A percentile compares a stretch with the other conserved stretches of the same genome.
Conservation (phyloP, 495 filamentous ascomycete species). For the Melanomma pulvis-pyrius region DNA sequence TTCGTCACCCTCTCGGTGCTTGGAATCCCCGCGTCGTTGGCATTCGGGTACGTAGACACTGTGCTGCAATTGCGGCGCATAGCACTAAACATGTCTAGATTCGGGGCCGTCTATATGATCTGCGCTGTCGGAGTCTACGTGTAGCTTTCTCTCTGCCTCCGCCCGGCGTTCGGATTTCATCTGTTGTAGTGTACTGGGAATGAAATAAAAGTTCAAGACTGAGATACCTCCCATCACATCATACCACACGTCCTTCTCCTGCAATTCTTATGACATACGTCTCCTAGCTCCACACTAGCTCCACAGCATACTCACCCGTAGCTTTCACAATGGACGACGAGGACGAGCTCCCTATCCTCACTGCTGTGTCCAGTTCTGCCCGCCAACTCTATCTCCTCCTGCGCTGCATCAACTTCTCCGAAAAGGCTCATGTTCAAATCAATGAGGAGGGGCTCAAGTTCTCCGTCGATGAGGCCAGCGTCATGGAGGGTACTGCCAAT, state of each 20-base stretch:
- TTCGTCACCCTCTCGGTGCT: constrained; percentile 73
- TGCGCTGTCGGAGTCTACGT: constrained; percentile 99
- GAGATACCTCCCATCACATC: constrained; percentile 9
- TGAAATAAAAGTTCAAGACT: constrained; percentile 33
- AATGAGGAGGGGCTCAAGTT: constrained; percentile 82
- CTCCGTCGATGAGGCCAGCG: constrained; percentile 77
- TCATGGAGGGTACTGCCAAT: constrained; percentile 70
- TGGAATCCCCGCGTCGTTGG: constrained; percentile 83
- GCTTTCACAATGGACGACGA: constrained; percentile 28
- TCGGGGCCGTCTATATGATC: constrained; percentile 96
- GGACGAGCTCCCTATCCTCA: constrained; percentile 64
- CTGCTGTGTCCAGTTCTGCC: constrained; percentile 81
- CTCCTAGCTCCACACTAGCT: background rate
- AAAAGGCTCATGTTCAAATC: constrained; percentile 82
- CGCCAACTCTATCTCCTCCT: constrained; percentile 88
- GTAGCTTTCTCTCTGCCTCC: constrained; percentile 51
- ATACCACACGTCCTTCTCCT: background rate
- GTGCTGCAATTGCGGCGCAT: constrained; percentile 9
- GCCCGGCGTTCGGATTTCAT: constrained; percentile 34
- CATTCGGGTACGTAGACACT: constrained; percentile 74
- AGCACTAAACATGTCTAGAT: constrained; percentile 54
- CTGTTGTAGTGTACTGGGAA: constrained; percentile 36
- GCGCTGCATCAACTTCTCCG: constrained; percentile 79
- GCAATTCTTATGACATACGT: background rate
- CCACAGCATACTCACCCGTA: constrained; percentile 3